Percentiles rank a stretch among this genome's conserved stretches.
Evolutionary conservation across 192 early-diverging fungal genomes (phyloP).

Genomic region (Mortierella hygrophila): DNA sequence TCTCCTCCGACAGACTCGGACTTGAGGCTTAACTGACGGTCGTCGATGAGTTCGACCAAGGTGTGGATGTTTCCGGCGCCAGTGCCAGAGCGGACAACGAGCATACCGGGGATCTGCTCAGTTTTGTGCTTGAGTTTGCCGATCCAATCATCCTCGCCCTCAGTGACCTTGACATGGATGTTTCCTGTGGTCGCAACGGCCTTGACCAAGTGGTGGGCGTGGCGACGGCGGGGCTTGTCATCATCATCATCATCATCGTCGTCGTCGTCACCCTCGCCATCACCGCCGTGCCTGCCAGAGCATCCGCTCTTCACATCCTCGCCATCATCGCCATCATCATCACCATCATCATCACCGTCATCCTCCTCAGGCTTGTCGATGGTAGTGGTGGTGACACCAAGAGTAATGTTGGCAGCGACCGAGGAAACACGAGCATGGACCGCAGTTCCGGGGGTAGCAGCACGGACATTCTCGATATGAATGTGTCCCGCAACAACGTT

Average conservation of each 20-base stretch:
- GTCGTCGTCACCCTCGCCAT: neutral
- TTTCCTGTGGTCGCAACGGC: neutral
- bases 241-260: conserved; percentile 7
- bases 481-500: conserved; percentile 8
- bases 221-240: neutral
- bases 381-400: conserved; percentile 12
- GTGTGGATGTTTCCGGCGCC: neutral
- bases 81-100: conserved; percentile 12
- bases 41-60: conserved; percentile 7
- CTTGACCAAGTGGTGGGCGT: neutral
- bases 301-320: neutral
- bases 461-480: conserved; percentile 13
- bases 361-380: conserved; percentile 2
- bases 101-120: conserved; percentile 14
- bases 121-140: neutral
- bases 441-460: conserved; percentile 1
- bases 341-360: conserved; percentile 13
- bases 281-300: neutral
- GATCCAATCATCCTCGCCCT: neutral
- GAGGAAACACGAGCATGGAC: neutral
- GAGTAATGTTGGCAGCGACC: neutral
- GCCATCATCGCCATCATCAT: conserved; percentile 2
- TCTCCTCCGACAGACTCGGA: neutral
- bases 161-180: conserved; percentile 5
- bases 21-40: conserved; percentile 11